Base-by-base conservation (phyloP, 208 protist genomes). In the Leptomonas pyrrhocoris region DNA sequence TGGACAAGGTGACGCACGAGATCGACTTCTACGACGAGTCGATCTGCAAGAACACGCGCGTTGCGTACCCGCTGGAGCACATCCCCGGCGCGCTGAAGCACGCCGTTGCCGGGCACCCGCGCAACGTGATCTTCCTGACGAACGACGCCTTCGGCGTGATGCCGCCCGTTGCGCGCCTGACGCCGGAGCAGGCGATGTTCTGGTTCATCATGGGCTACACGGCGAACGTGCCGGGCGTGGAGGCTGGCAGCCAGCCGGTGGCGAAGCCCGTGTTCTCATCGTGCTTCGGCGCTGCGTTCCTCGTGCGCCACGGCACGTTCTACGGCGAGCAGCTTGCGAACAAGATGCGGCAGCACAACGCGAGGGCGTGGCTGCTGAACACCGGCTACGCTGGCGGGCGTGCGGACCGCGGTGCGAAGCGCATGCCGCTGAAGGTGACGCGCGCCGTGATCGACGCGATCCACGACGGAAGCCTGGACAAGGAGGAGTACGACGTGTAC, bases 101-200 rank as follows among this genome's bases (percentile, higher is more conserved):
- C 65, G 92, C 85, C 12, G 77, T 84, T 71, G 80, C 84, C 16
- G 83, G 85, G 19, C 94, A 98, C 75, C 97, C 98, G 31, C 93
- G 79, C 34, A 98, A 99, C 83, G 86, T 99, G 59, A 97, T 99
- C 73, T 93, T 99, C 75, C 86, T 99, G 74, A 98, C 97, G 21
- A 98, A 98, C 85, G 98, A 99, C 70, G 97, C 97, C 27, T 99
- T 98, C 70, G 98, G 98, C 68, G 96, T 99, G 64, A 94, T 99
- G 53, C 98, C 98, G 53, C 98, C 97, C 21, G 95, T 98, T 12
- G 85, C 88, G 18, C 92, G 88, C 25, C 82, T 99, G 36, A 97
- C 87, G 49, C 84, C 85, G 13, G 84, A 89, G 53, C 97, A 98
- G 85, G 91, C 97, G n/a, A 98, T 98, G 92, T 95, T 92, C 72